phyloP scores from a whole-genome alignment of 805 yeast genomes.

The Ogataea ganodermae region DNA sequence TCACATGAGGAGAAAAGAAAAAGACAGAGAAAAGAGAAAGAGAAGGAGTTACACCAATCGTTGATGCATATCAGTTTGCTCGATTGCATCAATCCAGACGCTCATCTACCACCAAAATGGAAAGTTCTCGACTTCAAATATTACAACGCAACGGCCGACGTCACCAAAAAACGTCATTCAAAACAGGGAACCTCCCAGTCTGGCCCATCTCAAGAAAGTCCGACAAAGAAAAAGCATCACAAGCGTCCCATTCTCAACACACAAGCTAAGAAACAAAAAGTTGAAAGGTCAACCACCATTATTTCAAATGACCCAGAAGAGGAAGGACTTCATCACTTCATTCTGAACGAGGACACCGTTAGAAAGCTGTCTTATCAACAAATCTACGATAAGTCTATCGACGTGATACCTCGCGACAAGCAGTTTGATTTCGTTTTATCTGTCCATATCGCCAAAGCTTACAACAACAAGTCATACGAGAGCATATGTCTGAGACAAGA shows the following conservation, averaged over 20 bases:
- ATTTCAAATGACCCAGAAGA: constrained; percentile 13
- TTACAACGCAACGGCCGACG: constrained; percentile 37
- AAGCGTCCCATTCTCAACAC: constrained; percentile 25
- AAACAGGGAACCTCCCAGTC: constrained; percentile 7
- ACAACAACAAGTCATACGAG: constrained; percentile 54
- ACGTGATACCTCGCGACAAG: constrained; percentile 57
- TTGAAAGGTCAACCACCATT: constrained; percentile 19
- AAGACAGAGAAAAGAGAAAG: constrained; percentile 14
- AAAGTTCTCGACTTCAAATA: constrained; percentile 54
- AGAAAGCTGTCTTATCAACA: constrained; percentile 57
- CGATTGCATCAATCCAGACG: constrained; percentile 34
- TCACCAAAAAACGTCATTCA: not conserved
- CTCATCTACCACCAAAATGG: constrained; percentile 57
- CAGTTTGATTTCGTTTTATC: constrained; percentile 65
- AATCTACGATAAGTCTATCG: constrained; percentile 61
- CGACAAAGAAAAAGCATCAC: constrained; percentile 19
- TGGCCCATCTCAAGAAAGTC: constrained; percentile 13
- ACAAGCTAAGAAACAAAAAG: constrained; percentile 23
- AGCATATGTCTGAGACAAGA: constrained; percentile 56
- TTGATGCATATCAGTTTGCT: constrained; percentile 29
- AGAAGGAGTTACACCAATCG: constrained; percentile 15
- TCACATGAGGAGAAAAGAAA: constrained; percentile 31
- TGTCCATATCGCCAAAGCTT: constrained; percentile 71
- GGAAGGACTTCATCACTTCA: constrained; percentile 55
- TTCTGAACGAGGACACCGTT: constrained; percentile 57